Evolutionary conservation across 805 yeast species (phyloP).

Genomic region (Kazachstania psychrophila): DNA sequence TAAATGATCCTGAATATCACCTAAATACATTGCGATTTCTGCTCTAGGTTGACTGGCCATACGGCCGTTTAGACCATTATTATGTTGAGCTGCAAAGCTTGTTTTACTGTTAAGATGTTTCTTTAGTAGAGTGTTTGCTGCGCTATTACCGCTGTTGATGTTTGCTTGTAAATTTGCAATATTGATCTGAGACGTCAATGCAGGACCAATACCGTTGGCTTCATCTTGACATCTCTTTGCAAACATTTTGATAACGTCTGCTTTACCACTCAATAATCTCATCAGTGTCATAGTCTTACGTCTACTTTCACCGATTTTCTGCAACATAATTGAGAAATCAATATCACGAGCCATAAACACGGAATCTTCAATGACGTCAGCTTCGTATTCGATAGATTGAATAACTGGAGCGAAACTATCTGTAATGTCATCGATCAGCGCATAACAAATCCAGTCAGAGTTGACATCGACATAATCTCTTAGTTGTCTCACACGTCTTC

Average conservation of each 20-base stretch:
- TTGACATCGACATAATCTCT: constrained; percentile 69
- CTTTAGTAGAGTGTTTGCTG: too few species aligned
- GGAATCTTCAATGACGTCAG: constrained; percentile 69
- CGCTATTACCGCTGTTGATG: neutral
- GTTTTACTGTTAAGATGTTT: neutral
- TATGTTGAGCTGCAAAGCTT: neutral
- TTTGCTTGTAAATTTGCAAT: constrained; percentile 30
- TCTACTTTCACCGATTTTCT: constrained; percentile 80
- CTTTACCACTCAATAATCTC: constrained; percentile 85
- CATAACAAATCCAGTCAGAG: constrained; percentile 78
- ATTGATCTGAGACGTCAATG: constrained; percentile 33
- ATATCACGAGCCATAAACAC: constrained; percentile 71
- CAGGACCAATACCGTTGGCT: constrained; percentile 35
- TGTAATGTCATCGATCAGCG: constrained; percentile 73
- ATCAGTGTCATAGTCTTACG: constrained; percentile 86
- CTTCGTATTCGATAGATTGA: constrained; percentile 68
- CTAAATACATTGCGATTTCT: constrained; percentile 83
- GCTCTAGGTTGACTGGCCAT: constrained; percentile 49
- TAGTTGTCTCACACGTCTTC: constrained; percentile 73
- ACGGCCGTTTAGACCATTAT: neutral
- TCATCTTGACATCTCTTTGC: constrained; percentile 87
- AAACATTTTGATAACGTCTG: constrained; percentile 93
- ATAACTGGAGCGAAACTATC: constrained; percentile 80
- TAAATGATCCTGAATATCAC: constrained; percentile 96
- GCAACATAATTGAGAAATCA: constrained; percentile 69